These are phyloP conservation scores for Trypanosomatidae sp. DNA, from an alignment of 208 protist species.

Conservation along the genomic window DNA sequence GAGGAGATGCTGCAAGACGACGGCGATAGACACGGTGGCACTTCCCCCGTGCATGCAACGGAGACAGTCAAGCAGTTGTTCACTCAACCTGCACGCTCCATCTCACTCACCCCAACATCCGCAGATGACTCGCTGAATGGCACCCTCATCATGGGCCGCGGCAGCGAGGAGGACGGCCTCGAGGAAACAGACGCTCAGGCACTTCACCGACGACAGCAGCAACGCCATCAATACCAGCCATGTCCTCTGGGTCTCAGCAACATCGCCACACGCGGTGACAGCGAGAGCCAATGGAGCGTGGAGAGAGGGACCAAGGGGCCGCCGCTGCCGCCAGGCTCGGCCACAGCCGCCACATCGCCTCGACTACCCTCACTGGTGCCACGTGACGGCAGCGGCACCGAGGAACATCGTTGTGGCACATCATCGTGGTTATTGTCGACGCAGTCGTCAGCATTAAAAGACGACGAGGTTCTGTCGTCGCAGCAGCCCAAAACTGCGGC, in stretches of 20 bases:
- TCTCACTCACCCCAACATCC: conserved; percentile 1
- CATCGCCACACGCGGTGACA: background rate
- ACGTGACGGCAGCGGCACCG: background rate
- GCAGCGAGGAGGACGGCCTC: background rate
- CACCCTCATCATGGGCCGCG: conserved; percentile 3
- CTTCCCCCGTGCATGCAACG: background rate
- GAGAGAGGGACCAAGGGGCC: background rate
- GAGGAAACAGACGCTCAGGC: background rate
- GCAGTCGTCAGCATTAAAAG: background rate
- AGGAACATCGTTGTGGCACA: background rate
- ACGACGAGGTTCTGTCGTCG: background rate
- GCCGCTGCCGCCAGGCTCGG: conserved; percentile 3
- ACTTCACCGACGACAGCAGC: background rate
- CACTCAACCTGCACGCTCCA: background rate
- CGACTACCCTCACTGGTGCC: background rate
- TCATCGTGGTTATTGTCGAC: background rate
- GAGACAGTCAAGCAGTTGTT: conserved; percentile 13
- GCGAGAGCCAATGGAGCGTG: background rate
- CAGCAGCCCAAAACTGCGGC: background rate
- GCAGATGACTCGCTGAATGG: conserved; percentile 1
- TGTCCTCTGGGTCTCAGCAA: background rate
- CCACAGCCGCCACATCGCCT: background rate
- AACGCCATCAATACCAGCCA: background rate
- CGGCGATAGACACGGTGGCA: background rate
- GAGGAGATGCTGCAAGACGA: background rate